phyloP scores from a whole-genome alignment of 306 rosid species.

The Hippophae tibetana region DNA sequence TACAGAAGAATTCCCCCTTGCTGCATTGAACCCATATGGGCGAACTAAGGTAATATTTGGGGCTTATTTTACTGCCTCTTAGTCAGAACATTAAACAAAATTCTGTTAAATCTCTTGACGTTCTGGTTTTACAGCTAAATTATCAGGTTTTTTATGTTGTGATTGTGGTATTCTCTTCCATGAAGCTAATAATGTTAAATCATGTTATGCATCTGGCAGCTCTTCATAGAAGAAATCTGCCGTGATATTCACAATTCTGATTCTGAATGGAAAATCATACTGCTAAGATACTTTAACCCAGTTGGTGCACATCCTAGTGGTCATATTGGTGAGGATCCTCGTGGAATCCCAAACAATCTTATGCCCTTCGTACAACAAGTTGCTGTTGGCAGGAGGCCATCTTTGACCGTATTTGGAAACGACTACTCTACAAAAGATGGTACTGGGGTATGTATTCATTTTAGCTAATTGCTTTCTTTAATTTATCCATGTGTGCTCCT shows the following conservation, averaged over 20 bases:
- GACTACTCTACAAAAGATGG: slow-evolving; percentile 85
- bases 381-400: slow-evolving; percentile 83
- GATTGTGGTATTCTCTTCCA: neutral
- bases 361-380: slow-evolving; percentile 99
- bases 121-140: neutral
- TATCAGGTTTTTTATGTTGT: neutral
- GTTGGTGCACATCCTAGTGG: slow-evolving; percentile 97
- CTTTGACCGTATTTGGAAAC: slow-evolving; percentile 76
- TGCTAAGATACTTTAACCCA: slow-evolving; percentile 92
- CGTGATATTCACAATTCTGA: slow-evolving; percentile 60
- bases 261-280: slow-evolving; percentile 76
- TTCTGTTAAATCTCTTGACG: neutral
- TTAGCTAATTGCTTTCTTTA: neutral
- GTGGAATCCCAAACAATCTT: slow-evolving; percentile 87
- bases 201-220: slow-evolving; percentile 45
- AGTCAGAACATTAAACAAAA: neutral
- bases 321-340: slow-evolving; percentile 92
- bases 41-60: slow-evolving; percentile 65
- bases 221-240: slow-evolving; percentile 79
- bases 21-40: slow-evolving; percentile 88
- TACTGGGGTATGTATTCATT: slow-evolving; percentile 66
- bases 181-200: slow-evolving; percentile 10
- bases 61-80: neutral
- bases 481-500: neutral
- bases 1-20: slow-evolving; percentile 93